These are phyloP conservation scores for Trichophyton mentagrophytes DNA, from an alignment of 2,329 filamentous ascomycete genomes.

Conservation along the genomic window DNA sequence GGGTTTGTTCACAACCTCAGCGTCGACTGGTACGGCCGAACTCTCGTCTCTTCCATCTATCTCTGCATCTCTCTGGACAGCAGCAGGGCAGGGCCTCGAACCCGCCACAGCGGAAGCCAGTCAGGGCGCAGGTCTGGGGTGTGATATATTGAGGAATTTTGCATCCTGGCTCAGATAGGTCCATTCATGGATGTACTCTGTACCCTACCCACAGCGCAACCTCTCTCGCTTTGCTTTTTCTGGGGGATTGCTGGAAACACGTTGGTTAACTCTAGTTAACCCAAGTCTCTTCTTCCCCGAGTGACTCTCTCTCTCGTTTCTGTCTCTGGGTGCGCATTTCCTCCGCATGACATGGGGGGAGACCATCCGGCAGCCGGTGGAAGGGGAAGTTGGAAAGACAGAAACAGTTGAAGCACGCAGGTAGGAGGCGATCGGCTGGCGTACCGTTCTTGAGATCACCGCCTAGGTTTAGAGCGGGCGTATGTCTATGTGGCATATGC, in stretches of 20 bases:
- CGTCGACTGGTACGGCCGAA: neutral
- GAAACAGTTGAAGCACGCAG: neutral
- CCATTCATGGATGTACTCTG: neutral
- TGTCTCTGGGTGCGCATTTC: neutral
- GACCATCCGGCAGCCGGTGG: neutral
- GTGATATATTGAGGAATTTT: constrained; percentile 5
- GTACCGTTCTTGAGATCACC: neutral
- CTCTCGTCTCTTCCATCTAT: neutral
- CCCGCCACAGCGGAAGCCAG: constrained; percentile 12
- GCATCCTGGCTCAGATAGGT: neutral
- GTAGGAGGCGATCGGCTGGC: neutral
- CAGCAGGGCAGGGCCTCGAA: neutral
- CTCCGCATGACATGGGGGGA: neutral
- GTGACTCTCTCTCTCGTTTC: neutral
- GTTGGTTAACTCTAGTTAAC: neutral
- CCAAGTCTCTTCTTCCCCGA: neutral
- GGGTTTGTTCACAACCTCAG: neutral
- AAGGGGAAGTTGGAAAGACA: neutral
- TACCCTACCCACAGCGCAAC: neutral
- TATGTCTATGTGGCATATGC: neutral
- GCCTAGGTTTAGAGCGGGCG: neutral
- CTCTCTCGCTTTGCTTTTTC: neutral
- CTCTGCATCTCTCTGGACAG: neutral
- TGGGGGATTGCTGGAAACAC: neutral
- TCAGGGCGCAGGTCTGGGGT: constrained; percentile 5